These are phyloP conservation scores for Erythrobasidium hasegawianum DNA, from an alignment of 1,284 basidiomycete genomes.

Conservation along the genomic window DNA sequence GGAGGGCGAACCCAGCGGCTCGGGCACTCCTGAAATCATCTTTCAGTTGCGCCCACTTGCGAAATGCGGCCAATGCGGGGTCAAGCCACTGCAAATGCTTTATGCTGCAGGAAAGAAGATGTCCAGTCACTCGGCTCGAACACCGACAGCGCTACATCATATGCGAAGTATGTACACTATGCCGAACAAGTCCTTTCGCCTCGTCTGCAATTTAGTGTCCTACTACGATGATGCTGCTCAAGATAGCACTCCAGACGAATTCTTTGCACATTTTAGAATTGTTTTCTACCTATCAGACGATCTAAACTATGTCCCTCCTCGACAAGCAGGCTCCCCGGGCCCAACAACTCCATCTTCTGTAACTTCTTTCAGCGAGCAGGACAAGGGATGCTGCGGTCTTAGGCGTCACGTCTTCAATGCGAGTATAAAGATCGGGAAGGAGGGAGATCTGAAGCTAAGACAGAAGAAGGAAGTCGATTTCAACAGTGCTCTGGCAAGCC, in stretches of 20 bases:
- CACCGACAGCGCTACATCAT: not conserved
- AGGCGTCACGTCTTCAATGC: conserved; percentile 19
- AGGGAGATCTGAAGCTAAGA: conserved; percentile 20
- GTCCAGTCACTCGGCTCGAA: not conserved
- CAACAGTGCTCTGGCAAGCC: conserved; percentile 19
- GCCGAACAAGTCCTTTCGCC: conserved; percentile 25
- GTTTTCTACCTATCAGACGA: conserved; percentile 18
- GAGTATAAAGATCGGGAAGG: conserved; percentile 32
- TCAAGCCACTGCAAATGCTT: conserved; percentile 11
- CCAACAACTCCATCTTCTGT: not conserved
- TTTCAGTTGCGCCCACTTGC: conserved; percentile 17
- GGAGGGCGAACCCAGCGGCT: conserved; percentile 26
- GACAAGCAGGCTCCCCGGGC: not conserved
- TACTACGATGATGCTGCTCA: conserved; percentile 7
- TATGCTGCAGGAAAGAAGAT: not conserved
- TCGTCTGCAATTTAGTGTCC: conserved; percentile 15
- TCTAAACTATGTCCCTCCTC: not conserved
- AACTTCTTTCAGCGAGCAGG: conserved; percentile 16
- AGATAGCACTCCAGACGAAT: conserved; percentile 13
- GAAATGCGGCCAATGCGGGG: conserved; percentile 6
- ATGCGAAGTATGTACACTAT: not conserved
- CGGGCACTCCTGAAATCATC: conserved; percentile 26
- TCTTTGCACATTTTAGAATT: conserved; percentile 28
- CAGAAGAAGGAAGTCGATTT: conserved; percentile 31
- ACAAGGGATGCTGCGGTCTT: conserved; percentile 20